These are phyloP conservation scores for Trichoderma afroharzianum DNA, from an alignment of 2,329 filamentous ascomycete species.

Conservation along the genomic window DNA sequence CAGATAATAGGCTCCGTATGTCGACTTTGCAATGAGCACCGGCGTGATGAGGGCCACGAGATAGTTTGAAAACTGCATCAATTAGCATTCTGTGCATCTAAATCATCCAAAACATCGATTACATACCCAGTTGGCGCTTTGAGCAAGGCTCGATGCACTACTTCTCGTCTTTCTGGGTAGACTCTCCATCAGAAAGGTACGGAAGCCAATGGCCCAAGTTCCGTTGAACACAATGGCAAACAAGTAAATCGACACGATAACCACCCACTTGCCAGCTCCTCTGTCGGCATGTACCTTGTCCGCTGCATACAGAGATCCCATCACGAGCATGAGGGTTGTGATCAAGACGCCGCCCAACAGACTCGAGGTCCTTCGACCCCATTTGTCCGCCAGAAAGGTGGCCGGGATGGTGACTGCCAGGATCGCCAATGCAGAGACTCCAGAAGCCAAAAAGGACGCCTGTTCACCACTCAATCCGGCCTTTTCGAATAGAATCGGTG, in stretches of 20 bases:
- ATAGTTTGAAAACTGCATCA: slow-evolving; percentile 39
- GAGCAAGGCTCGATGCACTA: slow-evolving; percentile 50
- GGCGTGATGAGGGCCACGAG: slow-evolving; percentile 45
- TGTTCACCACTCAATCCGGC: slow-evolving; percentile 53
- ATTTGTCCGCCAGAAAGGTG: slow-evolving; percentile 51
- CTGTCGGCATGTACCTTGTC: slow-evolving; percentile 34
- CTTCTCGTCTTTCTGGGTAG: slow-evolving; percentile 53
- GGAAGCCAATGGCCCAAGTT: slow-evolving; percentile 52
- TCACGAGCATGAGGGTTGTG: slow-evolving; percentile 49
- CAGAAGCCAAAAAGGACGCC: slow-evolving; percentile 55
- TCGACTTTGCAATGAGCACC: slow-evolving; percentile 36
- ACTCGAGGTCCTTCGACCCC: slow-evolving; percentile 52
- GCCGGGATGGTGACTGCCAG: slow-evolving; percentile 52
- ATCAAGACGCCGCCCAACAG: slow-evolving; percentile 51
- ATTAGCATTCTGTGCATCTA: neutral
- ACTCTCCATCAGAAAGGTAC: slow-evolving; percentile 54
- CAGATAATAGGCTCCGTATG: slow-evolving; percentile 44
- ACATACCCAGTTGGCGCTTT: slow-evolving; percentile 50
- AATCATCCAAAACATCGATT: neutral
- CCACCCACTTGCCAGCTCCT: slow-evolving; percentile 45
- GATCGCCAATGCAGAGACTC: slow-evolving; percentile 55
- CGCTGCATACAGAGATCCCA: slow-evolving; percentile 49
- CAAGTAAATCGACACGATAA: slow-evolving; percentile 48
- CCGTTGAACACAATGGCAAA: slow-evolving; percentile 44
- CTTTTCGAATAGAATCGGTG: slow-evolving; percentile 56